Evolutionary conservation across 108 stramenopile species (phyloP), one percentile per base, ranked within the genome.

Genomic region (Cylindrotheca fusiformis): DNA sequence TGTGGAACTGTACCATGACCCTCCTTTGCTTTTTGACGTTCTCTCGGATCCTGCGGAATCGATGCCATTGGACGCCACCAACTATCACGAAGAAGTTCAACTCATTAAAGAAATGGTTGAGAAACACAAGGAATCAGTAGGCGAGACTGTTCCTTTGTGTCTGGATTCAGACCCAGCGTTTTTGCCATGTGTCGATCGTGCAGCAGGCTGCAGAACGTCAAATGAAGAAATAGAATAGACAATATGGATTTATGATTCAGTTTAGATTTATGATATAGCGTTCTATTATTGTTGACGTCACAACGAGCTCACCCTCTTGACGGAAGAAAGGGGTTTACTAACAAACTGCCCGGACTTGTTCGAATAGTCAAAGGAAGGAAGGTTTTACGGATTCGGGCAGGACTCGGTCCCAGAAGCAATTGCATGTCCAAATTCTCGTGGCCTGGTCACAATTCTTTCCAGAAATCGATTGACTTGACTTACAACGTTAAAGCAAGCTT

Each of bases 11-110:
- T 80, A 55, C 45, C 83, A 89, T 58, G 81, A 85, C 52, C 88
- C 88, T 10, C 84, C 88, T 19, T 48, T 89, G n/a, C 19, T 85
- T 8, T 89, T 90, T 61, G 68, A 87, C 36, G 69, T 79, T 22
- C 2, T 77, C 48, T 23, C 48, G 4, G 88, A 90, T 65, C 88
- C 82, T 23, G 81, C 78, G 17, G 88, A 90, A 58, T 63, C 75
- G 10, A 32, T 19, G 5, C 80, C 83, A 1, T 60, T 90, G 0
- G 66, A 87, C 71, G 77, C 85, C 1, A 49, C 17, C 2, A 54
- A 83, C 2, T 63, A 76, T 62, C 5, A 1, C 3, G 55, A 69
- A 8, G 48, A 74, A 21, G 59, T 83, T 46, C 29, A 21, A 48
- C 18, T 18, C 17, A 69, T 67, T 20, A 30, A 36, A n/a, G 10